These are phyloP conservation scores for Neonectria punicea DNA, from an alignment of 2,329 filamentous ascomycete genomes.

Conservation along the genomic window DNA sequence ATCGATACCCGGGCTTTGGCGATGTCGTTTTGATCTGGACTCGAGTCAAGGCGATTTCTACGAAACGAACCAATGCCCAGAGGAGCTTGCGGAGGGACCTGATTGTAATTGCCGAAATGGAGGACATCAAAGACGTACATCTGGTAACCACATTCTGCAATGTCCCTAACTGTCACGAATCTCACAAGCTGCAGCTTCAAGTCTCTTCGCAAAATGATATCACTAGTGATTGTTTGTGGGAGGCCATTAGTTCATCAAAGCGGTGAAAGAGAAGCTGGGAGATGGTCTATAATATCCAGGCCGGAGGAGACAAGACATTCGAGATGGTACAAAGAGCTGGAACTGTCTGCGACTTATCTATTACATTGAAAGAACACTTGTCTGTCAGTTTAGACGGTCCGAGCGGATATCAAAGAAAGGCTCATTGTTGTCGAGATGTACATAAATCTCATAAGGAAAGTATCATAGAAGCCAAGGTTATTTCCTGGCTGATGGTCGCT, in stretches of 20 bases:
- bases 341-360: no score
- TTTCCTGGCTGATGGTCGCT: no score
- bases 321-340: no score
- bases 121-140: not conserved
- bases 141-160: slow-evolving; percentile 9
- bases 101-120: slow-evolving; percentile 3
- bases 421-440: no score
- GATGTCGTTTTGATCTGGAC: slow-evolving; percentile 28
- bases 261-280: no score
- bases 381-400: no score
- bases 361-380: no score
- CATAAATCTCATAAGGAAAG: no score
- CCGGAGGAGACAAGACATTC: no score
- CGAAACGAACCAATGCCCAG: slow-evolving; percentile 15
- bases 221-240: not conserved
- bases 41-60: slow-evolving; percentile 2
- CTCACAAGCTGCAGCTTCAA: slow-evolving; percentile 10
- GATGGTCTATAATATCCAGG: no score
- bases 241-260: not conserved
- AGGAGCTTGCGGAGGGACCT: slow-evolving; percentile 17
- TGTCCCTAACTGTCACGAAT: not conserved
- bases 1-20: slow-evolving; percentile 10
- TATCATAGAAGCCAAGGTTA: no score
- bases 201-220: slow-evolving; percentile 2
- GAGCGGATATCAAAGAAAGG: no score